phyloP scores from a whole-genome alignment of 805 yeast genomes.

The Candida germanica region DNA sequence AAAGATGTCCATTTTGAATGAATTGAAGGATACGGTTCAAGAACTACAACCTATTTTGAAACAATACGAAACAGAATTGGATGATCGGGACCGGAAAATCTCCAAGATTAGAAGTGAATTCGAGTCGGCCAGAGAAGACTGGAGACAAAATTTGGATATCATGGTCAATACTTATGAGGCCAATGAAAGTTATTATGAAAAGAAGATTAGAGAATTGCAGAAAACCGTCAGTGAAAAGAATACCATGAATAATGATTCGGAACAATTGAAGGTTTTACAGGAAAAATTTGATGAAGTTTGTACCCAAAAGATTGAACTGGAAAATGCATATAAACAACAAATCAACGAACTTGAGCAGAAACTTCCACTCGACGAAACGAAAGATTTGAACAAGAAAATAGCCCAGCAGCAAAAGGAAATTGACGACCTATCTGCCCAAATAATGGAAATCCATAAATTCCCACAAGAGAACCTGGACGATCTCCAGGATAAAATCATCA shows the following conservation, averaged over 20 bases:
- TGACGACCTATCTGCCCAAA: constrained; percentile 8
- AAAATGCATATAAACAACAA: neutral
- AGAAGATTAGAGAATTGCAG: constrained; percentile 40
- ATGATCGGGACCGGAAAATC: constrained; percentile 45
- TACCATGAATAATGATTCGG: constrained; percentile 1
- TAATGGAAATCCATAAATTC: constrained; percentile 11
- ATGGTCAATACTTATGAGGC: constrained; percentile 55
- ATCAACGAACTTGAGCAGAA: constrained; percentile 5
- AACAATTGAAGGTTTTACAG: constrained; percentile 1
- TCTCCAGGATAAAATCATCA: constrained; percentile 2
- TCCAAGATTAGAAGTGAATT: constrained; percentile 44
- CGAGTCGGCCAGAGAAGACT: constrained; percentile 55
- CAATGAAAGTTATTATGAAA: constrained; percentile 46
- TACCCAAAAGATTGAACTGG: neutral
- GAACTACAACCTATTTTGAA: constrained; percentile 48
- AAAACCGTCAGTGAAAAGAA: constrained; percentile 11
- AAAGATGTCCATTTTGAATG: constrained; percentile 45
- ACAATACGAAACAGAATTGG: constrained; percentile 43
- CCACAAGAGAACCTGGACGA: constrained; percentile 4
- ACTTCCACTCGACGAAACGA: neutral
- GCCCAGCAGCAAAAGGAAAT: constrained; percentile 9
- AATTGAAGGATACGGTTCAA: constrained; percentile 45
- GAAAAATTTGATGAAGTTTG: constrained; percentile 2
- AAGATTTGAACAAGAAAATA: constrained; percentile 7
- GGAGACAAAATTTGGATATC: constrained; percentile 55